phyloP scores from a whole-genome alignment of 2,329 filamentous ascomycete genomes.

The Clonostachys solani region DNA sequence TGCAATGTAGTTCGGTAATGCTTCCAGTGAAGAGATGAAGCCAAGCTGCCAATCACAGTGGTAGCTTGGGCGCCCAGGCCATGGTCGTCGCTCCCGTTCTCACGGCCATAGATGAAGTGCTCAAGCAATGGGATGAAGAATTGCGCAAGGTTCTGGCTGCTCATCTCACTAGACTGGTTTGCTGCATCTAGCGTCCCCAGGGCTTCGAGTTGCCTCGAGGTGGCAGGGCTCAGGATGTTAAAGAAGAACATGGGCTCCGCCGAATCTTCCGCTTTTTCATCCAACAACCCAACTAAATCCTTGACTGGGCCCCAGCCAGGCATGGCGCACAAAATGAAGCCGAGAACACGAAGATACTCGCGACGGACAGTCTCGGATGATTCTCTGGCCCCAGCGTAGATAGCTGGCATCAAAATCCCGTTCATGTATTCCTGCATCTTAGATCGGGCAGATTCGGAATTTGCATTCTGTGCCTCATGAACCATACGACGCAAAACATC shows the following conservation, averaged over 20 bases:
- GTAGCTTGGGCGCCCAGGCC: conserved; percentile 84
- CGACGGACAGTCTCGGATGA: conserved; percentile 78
- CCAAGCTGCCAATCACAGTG: conserved; percentile 71
- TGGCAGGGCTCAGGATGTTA: conserved; percentile 87
- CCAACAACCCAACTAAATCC: conserved; percentile 69
- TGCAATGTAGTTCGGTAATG: conserved; percentile 84
- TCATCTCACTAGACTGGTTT: conserved; percentile 59
- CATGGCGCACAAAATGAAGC: conserved; percentile 69
- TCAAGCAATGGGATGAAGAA: conserved; percentile 90
- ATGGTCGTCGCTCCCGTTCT: conserved; percentile 70
- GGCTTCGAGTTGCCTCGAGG: conserved; percentile 79
- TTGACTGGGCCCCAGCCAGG: conserved; percentile 65
- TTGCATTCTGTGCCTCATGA: conserved; percentile 48
- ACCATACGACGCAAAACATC: conserved; percentile 77
- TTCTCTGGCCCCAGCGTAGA: conserved; percentile 74
- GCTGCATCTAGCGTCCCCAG: conserved; percentile 71
- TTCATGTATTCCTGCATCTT: conserved; percentile 57
- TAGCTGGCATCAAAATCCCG: conserved; percentile 65
- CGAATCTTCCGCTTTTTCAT: conserved; percentile 57
- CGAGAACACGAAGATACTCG: conserved; percentile 78
- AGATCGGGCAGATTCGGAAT: conserved; percentile 26
- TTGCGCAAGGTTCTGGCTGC: conserved; percentile 74
- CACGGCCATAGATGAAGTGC: conserved; percentile 85
- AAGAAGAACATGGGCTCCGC: conserved; percentile 75
- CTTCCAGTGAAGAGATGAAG: conserved; percentile 78